Conservation (phyloP, 495 filamentous ascomycete genomes). For the Tetracladium setigerum region DNA sequence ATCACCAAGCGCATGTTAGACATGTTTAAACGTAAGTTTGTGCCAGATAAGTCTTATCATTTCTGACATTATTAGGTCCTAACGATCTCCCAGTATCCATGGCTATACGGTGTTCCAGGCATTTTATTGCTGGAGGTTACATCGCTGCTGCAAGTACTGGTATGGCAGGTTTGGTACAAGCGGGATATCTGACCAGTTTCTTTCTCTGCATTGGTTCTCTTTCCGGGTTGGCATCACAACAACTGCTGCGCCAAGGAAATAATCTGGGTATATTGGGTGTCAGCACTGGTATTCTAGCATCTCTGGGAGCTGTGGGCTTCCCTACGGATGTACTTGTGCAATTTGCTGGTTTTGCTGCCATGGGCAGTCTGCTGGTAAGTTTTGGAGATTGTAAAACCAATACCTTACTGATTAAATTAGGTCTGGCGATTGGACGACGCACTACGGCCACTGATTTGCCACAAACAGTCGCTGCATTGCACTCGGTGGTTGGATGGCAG, state of each 20-base stretch:
- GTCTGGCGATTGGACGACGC: conserved; percentile 66
- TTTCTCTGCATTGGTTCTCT: conserved; percentile 56
- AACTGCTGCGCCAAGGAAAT: conserved; percentile 72
- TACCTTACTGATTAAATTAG: conserved; percentile 18
- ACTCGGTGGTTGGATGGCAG: conserved; percentile 78
- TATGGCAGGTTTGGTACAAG: conserved; percentile 72
- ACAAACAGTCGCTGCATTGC: conserved; percentile 73
- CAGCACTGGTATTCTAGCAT: conserved; percentile 67
- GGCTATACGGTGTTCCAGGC: conserved; percentile 71
- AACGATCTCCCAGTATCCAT: conserved; percentile 79
- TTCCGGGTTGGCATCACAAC: conserved; percentile 60
- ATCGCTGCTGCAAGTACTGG: conserved; percentile 67
- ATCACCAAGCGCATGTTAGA: conserved; percentile 87
- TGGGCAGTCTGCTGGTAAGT: conserved; percentile 50
- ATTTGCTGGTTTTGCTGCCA: conserved; percentile 60
- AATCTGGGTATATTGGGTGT: conserved; percentile 76
- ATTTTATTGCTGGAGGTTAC: conserved; percentile 65
- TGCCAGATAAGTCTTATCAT: neutral
- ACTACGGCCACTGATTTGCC: conserved; percentile 77
- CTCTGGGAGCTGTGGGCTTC: conserved; percentile 70
- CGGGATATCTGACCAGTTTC: conserved; percentile 72
- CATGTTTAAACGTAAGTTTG: conserved; percentile 64
- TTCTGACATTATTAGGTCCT: conserved; percentile 37
- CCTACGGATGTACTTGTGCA: conserved; percentile 63
- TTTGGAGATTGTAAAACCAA: neutral